Conservation (phyloP, 495 filamentous ascomycete genomes). For the Penicillium pulvis region DNA sequence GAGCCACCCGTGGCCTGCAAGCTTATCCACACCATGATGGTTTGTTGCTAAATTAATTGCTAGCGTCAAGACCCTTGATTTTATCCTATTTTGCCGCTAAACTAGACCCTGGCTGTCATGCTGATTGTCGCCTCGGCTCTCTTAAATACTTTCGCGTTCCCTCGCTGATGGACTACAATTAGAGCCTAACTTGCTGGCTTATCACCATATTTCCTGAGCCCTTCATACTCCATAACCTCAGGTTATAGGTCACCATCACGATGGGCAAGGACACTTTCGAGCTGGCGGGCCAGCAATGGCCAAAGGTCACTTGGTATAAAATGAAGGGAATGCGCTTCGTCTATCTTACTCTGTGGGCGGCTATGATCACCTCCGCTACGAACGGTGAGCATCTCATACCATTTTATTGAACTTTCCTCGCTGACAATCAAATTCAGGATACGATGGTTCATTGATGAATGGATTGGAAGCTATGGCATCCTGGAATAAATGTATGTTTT, state of each 20-base stretch:
- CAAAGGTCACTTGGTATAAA: constrained; percentile 41
- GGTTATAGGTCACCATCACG: neutral
- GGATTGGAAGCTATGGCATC: constrained; percentile 38
- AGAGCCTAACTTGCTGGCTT: neutral
- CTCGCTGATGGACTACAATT: neutral
- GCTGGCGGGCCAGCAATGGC: constrained; percentile 42
- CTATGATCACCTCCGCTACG: constrained; percentile 38
- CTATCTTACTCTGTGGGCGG: constrained; percentile 40
- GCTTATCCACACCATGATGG: neutral
- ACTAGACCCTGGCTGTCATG: neutral
- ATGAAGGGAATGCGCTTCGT: constrained; percentile 41
- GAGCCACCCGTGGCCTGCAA: neutral
- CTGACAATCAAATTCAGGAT: constrained; percentile 44
- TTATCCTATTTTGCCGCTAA: constrained; percentile 22
- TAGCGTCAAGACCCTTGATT: neutral
- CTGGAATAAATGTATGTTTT: constrained; percentile 32
- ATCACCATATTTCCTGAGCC: neutral
- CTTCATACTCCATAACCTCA: neutral
- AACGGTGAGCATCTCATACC: constrained; percentile 8
- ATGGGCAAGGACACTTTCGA: constrained; percentile 47
- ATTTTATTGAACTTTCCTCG: neutral
- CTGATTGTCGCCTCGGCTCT: neutral
- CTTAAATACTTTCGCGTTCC: constrained; percentile 1
- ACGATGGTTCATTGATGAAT: constrained; percentile 60
- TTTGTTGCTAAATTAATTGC: neutral